These are phyloP conservation scores for Scedosporium aurantiacum DNA, from an alignment of 2,329 filamentous ascomycete species.

Conservation along the genomic window DNA sequence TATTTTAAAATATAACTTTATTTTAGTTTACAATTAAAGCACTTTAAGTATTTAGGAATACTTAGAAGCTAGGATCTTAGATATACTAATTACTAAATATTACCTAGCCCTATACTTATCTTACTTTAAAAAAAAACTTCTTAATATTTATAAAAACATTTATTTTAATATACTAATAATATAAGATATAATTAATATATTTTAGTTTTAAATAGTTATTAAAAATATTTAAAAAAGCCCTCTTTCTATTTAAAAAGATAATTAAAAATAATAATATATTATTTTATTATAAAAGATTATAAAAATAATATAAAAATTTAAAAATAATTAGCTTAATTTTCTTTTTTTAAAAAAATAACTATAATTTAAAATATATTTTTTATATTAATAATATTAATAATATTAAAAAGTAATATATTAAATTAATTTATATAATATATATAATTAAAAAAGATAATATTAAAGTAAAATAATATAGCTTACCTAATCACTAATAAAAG, in stretches of 20 bases:
- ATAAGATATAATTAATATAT: neutral
- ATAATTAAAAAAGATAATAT: neutral
- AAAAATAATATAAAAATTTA: neutral
- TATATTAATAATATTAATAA: neutral
- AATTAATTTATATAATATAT: neutral
- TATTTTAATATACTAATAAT: neutral
- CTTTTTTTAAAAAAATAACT: neutral
- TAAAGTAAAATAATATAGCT: too few relatives aligned
- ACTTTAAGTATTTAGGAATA: neutral
- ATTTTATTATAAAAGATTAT: neutral
- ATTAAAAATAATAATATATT: neutral
- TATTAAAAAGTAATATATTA: neutral
- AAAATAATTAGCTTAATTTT: neutral
- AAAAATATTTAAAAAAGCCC: neutral
- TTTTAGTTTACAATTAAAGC: neutral
- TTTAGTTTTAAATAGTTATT: neutral
- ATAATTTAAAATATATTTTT: neutral
- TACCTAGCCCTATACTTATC: neutral
- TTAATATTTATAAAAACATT: neutral
- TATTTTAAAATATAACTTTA: neutral
- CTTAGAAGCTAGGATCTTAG: neutral
- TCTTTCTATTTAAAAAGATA: neutral
- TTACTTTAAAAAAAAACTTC: neutral
- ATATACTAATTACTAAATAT: neutral
- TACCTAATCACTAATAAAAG: too few relatives aligned